Evolutionary conservation across 2,329 filamentous ascomycete species (phyloP), one percentile per base, ranked within the genome.

Genomic region (Penicillium brevicompactum): DNA sequence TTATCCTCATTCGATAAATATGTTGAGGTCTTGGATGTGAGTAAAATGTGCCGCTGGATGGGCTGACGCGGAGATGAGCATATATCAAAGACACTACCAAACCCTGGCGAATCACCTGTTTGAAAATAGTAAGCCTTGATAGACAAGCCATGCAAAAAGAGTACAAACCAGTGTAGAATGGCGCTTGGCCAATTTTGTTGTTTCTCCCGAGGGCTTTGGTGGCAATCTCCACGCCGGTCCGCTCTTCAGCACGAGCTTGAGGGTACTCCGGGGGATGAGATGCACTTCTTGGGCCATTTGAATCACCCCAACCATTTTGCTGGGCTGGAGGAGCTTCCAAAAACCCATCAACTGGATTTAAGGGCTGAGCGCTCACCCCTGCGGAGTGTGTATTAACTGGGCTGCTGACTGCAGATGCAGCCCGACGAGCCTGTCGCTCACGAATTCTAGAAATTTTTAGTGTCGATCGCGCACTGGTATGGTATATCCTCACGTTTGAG

Each of bases 211-310:
- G 51, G 4, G 62, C 63, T 14, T 65, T 61, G 5, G 60, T 59
- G 0, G 65, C 60, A 37, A 71, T 68, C 48, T 69, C 60, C 24
- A 65, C 51, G 13, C 61, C 58, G 51, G 60, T 63, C 16, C 61
- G 59, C 52, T 66, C 62, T 58, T 66, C 65, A 27, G 65, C 57
- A 53, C 56, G 38, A 45, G 52, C 18, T 51, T 43, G 48, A 38
- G 37, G 16, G 24, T 32, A 46, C 6, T 55, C 59, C 1, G 51
- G 24, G 24, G 49, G 40, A n/a, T 37, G 38, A 13, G 53, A 46
- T 3, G 21, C 43, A 41, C 48, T 48, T 30, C 49, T 52, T 10
- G 31, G 18, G 1, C 10, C 16, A 31, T 14, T 14, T 13, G 18
- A 44, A 18, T 34, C 0, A 49, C 18, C 21, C 21, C 44, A 44